Conservation (phyloP, 768 basidiomycete genomes). For the Hericium rajendrae region DNA sequence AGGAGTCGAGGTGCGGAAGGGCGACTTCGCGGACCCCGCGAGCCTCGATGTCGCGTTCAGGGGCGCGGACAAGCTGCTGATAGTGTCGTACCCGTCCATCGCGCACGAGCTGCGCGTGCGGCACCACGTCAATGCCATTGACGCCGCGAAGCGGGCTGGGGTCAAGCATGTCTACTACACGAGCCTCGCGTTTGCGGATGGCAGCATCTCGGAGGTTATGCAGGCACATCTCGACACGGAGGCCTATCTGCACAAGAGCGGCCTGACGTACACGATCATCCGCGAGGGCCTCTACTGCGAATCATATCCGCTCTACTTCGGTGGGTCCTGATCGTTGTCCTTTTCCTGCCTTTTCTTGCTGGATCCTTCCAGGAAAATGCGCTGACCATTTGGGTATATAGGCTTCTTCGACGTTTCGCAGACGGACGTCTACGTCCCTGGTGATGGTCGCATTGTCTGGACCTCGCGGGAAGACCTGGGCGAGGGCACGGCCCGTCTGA, state of each 20-base stretch:
- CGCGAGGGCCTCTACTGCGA: constrained; percentile 29
- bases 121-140: constrained; percentile 25
- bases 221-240: constrained; percentile 26
- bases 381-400: background rate
- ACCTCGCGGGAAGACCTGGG: constrained; percentile 26
- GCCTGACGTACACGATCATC: constrained; percentile 25
- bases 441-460: constrained; percentile 29
- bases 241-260: constrained; percentile 21
- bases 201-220: constrained; percentile 22
- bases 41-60: constrained; percentile 24
- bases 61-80: constrained; percentile 33
- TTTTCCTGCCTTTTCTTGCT: no score
- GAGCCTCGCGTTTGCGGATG: constrained; percentile 23
- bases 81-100: constrained; percentile 37
- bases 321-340: background rate
- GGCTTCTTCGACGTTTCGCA: constrained; percentile 17
- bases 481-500: constrained; percentile 25
- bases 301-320: constrained; percentile 23
- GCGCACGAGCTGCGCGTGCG: constrained; percentile 21
- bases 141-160: constrained; percentile 23
- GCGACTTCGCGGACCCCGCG: constrained; percentile 22
- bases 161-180: constrained; percentile 29
- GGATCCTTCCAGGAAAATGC: no score
- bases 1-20: constrained; percentile 22
- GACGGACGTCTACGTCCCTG: constrained; percentile 19